Evolutionary conservation across 1,284 basidiomycete species (phyloP), one percentile per base, ranked within the genome.

Genomic region (Marasmius sp.): DNA sequence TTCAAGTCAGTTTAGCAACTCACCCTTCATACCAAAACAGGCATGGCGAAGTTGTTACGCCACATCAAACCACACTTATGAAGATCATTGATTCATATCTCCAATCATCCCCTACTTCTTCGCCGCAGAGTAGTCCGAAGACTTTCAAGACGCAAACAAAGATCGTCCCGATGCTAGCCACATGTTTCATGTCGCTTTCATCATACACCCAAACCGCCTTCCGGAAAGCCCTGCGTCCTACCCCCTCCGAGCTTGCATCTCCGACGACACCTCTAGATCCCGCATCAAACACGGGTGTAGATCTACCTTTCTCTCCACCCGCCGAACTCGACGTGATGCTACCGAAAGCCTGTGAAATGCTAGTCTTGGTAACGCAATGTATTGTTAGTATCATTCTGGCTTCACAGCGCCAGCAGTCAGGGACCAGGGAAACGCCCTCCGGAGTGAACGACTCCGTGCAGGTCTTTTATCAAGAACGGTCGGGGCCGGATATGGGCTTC

Each of bases 31-130:
- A 16, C 39, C 39, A 51, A 55, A 53, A 43, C 70, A 93, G 92
- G 64, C 66, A 77, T 33, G 85, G 82, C 53, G 93, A 94, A 74
- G 79, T 87, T n/a, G 83, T 94, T 47, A 86, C 91, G 3, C 92
- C 93, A 0, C 87, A 90, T 67, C 94, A 95, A 73, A 93, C 87
- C 1, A 90, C 85, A 11, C 75, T 95, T n/a, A 82, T 96, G 60
- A 95, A 95, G 74, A 78, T 95, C 6, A 76, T 95, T 16, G 94
- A 96, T 72, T 91, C 92, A 2, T 88, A 90, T 69, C 77, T 94
- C 58, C 87, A 91, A 66, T 80, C 84, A 10, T 62, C 70, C 18
- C 69, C 68, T 52, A 59, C 66, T 58, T 54, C 65, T 41, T 59
- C 71, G 43, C 64, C 67, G 49, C 66, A 67, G 14, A 68, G 71